phyloP scores from a whole-genome alignment of 2,329 filamentous ascomycete genomes.

The Coniochaeta sp. region DNA sequence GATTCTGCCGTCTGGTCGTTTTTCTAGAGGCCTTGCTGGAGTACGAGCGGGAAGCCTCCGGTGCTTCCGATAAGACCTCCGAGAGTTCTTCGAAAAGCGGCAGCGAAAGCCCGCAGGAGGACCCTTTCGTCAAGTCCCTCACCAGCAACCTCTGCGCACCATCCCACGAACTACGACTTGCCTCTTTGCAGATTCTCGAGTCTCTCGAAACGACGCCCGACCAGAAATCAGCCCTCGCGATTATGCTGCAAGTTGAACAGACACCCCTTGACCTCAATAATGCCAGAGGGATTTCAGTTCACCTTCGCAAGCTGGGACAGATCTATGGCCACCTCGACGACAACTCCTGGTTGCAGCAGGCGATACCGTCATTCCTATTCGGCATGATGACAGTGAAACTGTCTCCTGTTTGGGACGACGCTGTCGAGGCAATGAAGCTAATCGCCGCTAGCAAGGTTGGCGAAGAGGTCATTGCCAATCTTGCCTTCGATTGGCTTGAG shows the following conservation, averaged over 20 bases:
- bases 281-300: constrained; percentile 71
- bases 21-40: constrained; percentile 56
- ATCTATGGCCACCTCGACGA: constrained; percentile 52
- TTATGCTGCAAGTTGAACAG: constrained; percentile 74
- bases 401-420: constrained; percentile 81
- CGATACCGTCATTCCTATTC: constrained; percentile 78
- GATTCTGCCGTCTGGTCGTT: constrained; percentile 57
- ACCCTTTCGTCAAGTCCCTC: constrained; percentile 56
- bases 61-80: constrained; percentile 9
- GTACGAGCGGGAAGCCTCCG: constrained; percentile 36
- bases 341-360: constrained; percentile 58
- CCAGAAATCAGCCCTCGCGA: constrained; percentile 42
- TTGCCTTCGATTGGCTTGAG: constrained; percentile 74
- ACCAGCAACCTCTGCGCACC: constrained; percentile 67
- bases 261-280: constrained; percentile 71
- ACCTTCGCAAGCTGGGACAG: constrained; percentile 68
- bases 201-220: constrained; percentile 45
- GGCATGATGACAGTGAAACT: constrained; percentile 82
- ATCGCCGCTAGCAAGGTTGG: constrained; percentile 64
- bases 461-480: constrained; percentile 62
- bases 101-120: constrained; percentile 42
- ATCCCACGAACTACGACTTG: constrained; percentile 66
- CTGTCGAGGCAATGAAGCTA: constrained; percentile 65
- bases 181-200: constrained; percentile 65
- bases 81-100: constrained; percentile 15